Percentiles rank a stretch among this genome's conserved stretches.
Conservation (phyloP, 345 rosid species). For the Brassica juncea region DNA sequence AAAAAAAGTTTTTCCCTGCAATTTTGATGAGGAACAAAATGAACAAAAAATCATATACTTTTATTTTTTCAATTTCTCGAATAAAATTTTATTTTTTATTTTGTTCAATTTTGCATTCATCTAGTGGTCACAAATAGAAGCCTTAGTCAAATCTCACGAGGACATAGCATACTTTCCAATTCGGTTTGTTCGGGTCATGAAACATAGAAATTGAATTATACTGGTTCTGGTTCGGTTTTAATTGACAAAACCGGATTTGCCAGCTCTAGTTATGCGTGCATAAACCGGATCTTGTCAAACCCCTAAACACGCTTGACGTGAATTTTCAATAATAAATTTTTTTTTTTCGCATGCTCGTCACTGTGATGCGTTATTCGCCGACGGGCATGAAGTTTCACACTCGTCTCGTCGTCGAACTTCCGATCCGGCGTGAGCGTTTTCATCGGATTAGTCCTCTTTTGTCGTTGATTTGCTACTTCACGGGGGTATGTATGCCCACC, state of each 20-base stretch:
- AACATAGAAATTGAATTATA: neutral
- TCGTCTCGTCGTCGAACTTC: neutral
- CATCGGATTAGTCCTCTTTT: neutral
- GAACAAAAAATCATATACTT: no score
- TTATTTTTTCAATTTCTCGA: no score
- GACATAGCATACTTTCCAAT: neutral
- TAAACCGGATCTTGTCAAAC: neutral
- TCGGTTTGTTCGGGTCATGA: neutral
- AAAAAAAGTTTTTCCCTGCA: no score
- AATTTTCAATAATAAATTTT: neutral
- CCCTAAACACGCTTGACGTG: neutral
- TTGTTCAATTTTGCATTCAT: no score
- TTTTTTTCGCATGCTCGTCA: neutral
- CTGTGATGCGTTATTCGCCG: neutral
- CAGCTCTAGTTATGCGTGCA: neutral
- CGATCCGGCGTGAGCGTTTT: neutral
- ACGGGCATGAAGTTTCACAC: neutral
- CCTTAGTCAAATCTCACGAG: neutral
- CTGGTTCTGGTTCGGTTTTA: neutral
- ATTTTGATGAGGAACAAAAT: no score
- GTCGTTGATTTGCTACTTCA: neutral
- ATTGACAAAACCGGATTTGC: neutral
- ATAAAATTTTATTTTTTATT: no score
- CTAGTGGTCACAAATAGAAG: no score
- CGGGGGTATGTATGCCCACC: slow-evolving; percentile 3